Base-by-base conservation (phyloP, 805 yeast species). In the Myxozyma udenii region DNA sequence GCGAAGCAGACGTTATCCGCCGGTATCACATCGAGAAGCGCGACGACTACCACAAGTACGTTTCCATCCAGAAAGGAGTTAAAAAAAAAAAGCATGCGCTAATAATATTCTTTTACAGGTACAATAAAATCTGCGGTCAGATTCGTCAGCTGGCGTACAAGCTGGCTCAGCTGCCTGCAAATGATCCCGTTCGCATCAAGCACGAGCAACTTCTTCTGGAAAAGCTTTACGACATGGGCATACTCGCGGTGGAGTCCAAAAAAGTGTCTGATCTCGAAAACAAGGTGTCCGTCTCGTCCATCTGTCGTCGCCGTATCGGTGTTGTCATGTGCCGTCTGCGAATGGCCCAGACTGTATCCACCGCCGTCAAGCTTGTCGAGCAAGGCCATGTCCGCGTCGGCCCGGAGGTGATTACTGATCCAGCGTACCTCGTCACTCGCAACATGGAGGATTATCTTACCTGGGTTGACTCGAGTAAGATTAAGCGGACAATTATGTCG, bases 351-450 rank as follows among this genome's bases (percentile, higher is more conserved):
- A 86, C 84, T 39, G 76, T 91, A 23, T 72, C 78, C 25, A 97
- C 90, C 69, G 98, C 98, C 0, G 86, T 90, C 23, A 87, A 87
- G 43, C 87, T 87, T 66, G 78, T 95, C 12, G 97, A 93, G 66
- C 98, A 93, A 68, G 99, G 99, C 1, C 98, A 93, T 65, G 95
- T 93, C 2, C 78, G 98, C 61, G 95, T 93, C 4, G 99, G 99
- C 0, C 98, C 98, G 11, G 85, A 88, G 66, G 84, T 95, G 24
- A 84, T 95, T 40, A 90, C 96, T 0, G 98, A 93, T 68, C 95
- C 98, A 2, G 96, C 98, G 0, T 91, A 84, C 67, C 74, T 95
- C 62, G 93, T 93, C 3, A 91, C 97, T 1, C 51, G 96, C 66
- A 87, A 81, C 62, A 77, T 93, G 85, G 99, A 93, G 67, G 99